Conservation (phyloP, 768 basidiomycete genomes). For the Tephrocybe sp. region DNA sequence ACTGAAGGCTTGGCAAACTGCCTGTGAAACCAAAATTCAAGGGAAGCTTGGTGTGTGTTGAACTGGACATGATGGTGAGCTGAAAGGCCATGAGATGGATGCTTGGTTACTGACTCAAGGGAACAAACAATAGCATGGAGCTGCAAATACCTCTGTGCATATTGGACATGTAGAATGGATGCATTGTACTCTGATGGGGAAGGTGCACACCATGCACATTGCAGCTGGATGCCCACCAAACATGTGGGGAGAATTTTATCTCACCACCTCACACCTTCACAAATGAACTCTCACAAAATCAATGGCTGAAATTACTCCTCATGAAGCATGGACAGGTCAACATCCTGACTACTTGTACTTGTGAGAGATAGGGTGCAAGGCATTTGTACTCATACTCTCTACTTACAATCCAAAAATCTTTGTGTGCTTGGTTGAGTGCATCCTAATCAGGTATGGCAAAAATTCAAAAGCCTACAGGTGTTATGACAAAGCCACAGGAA, state of each 20-base stretch:
- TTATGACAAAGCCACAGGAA: constrained; percentile 9
- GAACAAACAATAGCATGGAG: constrained; percentile 16
- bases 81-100: constrained; percentile 8
- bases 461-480: constrained; percentile 35
- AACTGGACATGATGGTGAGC: too few species aligned
- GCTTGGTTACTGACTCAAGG: constrained; percentile 17
- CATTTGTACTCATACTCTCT: constrained; percentile 33
- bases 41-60: too few species aligned
- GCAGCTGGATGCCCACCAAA: constrained; percentile 22
- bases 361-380: constrained; percentile 31
- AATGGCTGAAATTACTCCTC: constrained; percentile 15
- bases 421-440: constrained; percentile 27
- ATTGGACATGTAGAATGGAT: constrained; percentile 33
- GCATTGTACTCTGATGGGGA: constrained; percentile 29
- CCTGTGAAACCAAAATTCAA: too few species aligned
- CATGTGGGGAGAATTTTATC: constrained; percentile 28
- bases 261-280: constrained; percentile 21
- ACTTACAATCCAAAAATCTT: constrained; percentile 27
- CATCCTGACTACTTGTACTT: constrained; percentile 30
- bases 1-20: constrained; percentile 2
- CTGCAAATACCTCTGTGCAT: constrained; percentile 30
- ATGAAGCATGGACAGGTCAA: constrained; percentile 19
- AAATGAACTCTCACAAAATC: constrained; percentile 8
- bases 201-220: constrained; percentile 25
- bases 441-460: constrained; percentile 35